phyloP scores from a whole-genome alignment of 2,329 filamentous ascomycete genomes.

The Bretziella fagacearum region DNA sequence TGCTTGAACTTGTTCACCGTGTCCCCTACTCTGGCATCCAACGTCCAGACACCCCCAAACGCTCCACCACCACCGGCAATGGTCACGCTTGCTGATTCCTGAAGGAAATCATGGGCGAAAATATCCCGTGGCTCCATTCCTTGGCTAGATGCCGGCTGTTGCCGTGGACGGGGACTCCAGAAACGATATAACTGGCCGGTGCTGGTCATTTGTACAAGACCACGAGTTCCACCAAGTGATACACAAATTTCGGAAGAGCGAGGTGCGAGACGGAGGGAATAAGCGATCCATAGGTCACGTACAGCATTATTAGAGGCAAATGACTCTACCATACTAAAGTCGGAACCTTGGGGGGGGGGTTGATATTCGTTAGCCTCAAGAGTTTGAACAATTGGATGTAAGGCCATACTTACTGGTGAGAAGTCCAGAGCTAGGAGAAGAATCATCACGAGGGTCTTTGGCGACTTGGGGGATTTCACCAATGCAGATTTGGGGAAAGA shows the following conservation, averaged over 20 bases:
- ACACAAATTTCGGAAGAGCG: conserved; percentile 27
- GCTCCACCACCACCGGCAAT: conserved; percentile 6
- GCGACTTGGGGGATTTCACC: too few relatives aligned
- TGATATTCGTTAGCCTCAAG: not conserved
- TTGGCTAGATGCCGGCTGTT: not conserved
- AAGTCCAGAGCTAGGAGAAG: too few relatives aligned
- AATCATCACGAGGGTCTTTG: too few relatives aligned
- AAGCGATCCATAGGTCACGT: conserved; percentile 12
- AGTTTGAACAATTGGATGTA: too few relatives aligned
- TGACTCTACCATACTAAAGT: conserved; percentile 9
- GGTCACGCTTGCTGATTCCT: conserved; percentile 10
- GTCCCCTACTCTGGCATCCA: conserved; percentile 10
- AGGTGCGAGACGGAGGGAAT: conserved; percentile 34
- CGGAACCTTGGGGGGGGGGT: not conserved
- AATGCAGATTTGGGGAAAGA: too few relatives aligned
- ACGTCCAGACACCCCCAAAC: conserved; percentile 9
- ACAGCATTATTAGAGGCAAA: not conserved
- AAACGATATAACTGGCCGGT: not conserved
- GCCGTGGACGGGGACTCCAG: not conserved
- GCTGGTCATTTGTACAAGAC: conserved; percentile 7
- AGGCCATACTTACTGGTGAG: too few relatives aligned
- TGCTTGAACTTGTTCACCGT: conserved; percentile 7
- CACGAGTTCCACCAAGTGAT: conserved; percentile 11
- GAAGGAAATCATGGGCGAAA: conserved; percentile 12
- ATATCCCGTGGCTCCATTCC: conserved; percentile 6